phyloP scores from a whole-genome alignment of 192 early-diverging fungal genomes.

The Geranomyces michiganensis region DNA sequence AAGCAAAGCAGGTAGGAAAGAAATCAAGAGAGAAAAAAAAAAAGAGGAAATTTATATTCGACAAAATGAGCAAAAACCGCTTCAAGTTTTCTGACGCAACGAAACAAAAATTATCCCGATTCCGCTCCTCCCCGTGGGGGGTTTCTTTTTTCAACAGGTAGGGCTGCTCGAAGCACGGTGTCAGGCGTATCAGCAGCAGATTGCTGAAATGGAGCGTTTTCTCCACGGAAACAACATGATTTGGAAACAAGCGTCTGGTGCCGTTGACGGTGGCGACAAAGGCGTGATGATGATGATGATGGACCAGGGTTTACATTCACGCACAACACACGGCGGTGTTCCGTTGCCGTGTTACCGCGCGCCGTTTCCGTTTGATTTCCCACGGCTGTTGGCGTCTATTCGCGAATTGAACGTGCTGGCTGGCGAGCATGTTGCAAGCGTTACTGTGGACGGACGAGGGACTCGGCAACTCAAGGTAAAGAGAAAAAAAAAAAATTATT shows the following conservation, averaged over 20 bases:
- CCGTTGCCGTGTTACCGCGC: background rate
- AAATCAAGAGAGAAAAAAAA: background rate
- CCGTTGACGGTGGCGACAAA: background rate
- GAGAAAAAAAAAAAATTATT: no score
- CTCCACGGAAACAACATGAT: conserved; percentile 24
- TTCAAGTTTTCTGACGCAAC: background rate
- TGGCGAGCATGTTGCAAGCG: conserved; percentile 6
- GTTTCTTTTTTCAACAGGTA: conserved; percentile 3
- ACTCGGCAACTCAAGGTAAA: conserved; percentile 6
- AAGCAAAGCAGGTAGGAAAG: background rate
- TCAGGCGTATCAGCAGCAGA: conserved; percentile 3
- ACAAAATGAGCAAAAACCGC: no score
- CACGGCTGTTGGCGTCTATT: conserved; percentile 18
- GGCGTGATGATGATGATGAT: background rate
- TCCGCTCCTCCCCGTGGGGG: no score
- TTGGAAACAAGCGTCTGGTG: conserved; percentile 11
- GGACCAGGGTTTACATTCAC: background rate
- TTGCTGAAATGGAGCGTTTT: conserved; percentile 26
- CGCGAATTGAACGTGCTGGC: conserved; percentile 37
- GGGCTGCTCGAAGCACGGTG: conserved; percentile 3
- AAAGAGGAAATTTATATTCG: no score
- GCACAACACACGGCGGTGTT: background rate
- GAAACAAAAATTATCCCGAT: background rate
- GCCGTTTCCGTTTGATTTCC: conserved; percentile 37
- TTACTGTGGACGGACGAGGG: background rate